Conservation (phyloP, 2,329 filamentous ascomycete species). For the Exophiala sp. region DNA sequence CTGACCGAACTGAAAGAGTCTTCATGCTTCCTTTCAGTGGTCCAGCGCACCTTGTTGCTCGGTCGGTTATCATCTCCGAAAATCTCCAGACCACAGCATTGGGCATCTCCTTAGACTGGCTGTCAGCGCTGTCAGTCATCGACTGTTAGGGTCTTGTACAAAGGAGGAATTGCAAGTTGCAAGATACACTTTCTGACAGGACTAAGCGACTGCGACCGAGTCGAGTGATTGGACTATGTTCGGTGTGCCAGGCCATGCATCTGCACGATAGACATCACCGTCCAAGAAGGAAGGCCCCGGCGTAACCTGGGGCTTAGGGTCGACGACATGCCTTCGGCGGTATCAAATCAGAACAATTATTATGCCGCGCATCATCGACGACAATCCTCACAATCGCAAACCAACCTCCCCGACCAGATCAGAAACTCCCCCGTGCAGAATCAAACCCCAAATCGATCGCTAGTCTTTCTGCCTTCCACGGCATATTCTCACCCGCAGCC, state of each 20-base stretch:
- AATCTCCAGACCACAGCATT: not conserved
- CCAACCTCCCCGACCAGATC: slow-evolving; percentile 21
- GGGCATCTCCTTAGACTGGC: not conserved
- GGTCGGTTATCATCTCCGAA: not conserved
- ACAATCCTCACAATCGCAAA: slow-evolving; percentile 27
- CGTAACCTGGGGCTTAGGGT: slow-evolving; percentile 5
- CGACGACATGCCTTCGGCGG: slow-evolving; percentile 24
- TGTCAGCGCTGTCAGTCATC: slow-evolving; percentile 1
- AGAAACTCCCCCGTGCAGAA: slow-evolving; percentile 12
- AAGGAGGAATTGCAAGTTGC: slow-evolving; percentile 6
- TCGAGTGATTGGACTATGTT: slow-evolving; percentile 5
- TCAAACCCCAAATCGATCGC: slow-evolving; percentile 19
- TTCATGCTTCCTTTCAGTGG: not conserved
- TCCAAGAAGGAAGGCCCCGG: slow-evolving; percentile 23
- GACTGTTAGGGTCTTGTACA: not conserved
- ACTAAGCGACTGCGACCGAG: not conserved
- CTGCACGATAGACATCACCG: slow-evolving; percentile 19
- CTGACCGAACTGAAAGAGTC: not conserved
- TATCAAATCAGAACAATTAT: slow-evolving; percentile 21
- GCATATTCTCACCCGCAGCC: slow-evolving; percentile 28
- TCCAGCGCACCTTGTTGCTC: no score
- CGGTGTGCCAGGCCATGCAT: slow-evolving; percentile 19
- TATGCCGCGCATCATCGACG: slow-evolving; percentile 24
- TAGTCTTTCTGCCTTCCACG: slow-evolving; percentile 25
- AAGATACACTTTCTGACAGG: slow-evolving; percentile 1